Base-by-base conservation (phyloP, 2,329 filamentous ascomycete genomes). In the Cadophora sp. region DNA sequence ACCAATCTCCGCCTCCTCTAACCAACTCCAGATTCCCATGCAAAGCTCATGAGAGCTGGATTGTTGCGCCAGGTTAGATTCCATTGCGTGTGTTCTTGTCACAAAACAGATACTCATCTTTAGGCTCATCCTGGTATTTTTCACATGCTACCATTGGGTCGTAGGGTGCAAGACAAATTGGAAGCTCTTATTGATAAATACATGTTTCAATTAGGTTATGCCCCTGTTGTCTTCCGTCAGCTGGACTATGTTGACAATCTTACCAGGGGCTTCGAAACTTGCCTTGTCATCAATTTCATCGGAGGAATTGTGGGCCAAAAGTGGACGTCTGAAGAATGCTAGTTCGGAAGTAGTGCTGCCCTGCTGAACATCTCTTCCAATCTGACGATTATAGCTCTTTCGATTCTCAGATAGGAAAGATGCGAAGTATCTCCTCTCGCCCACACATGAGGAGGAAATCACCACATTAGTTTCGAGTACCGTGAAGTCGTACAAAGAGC, bases 391-490 rank as follows among this genome's bases (percentile, higher is more conserved):
- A 56, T 5, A 96, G 90, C 85, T 97, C 24, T 95, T 97, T 73
- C 88, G 87, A 51, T 87, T 98, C 58, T 81, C 85, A 55, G 96
- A 98, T 79, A 88, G 96, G 66, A 96, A 92, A 79, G 87, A 91
- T 7, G 83, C 86, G 0, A 84, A 86, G 4, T 92, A 92, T 70
- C 84, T 99, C 34, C 86, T 99, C 4, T 91, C 94, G 0, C 96
- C 96, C 0, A 99, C 96, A 0, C 96, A 99, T 70, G 96, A 99
- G 77, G 96, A 99, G 79, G 96, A 99, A 77, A 96, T 99, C 73
- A 99, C 96, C 0, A 83, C 86, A 0, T 83, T 99, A 2, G 92
- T 97, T 1, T 87, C 89, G 4, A 86, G 85, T 66, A 86, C 90
- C 19, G 83, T 94, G 0, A 88, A 89, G 51, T 97, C 94, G 0